phyloP scores from a whole-genome alignment of 768 basidiomycete genomes.

The Calocybe gangraenosa region DNA sequence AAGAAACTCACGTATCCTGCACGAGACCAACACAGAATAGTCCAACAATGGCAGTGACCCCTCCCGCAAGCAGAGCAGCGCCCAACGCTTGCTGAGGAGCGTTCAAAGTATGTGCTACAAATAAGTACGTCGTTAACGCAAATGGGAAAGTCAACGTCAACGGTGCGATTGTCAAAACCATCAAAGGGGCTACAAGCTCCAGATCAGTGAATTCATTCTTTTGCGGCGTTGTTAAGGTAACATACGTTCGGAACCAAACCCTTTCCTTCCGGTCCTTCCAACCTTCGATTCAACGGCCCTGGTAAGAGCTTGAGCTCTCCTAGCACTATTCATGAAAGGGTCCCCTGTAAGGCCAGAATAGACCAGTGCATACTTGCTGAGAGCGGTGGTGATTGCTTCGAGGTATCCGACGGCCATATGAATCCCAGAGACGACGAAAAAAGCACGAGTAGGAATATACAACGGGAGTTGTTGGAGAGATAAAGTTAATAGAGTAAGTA shows the following conservation, averaged over 20 bases:
- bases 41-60: constrained; percentile 77
- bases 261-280: constrained; percentile 36
- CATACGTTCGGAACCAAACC: constrained; percentile 59
- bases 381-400: constrained; percentile 48
- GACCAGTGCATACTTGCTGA: constrained; percentile 59
- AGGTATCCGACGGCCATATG: constrained; percentile 51
- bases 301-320: constrained; percentile 44
- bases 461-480: constrained; percentile 53
- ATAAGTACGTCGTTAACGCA: constrained; percentile 78
- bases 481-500: constrained; percentile 46
- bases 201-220: constrained; percentile 3
- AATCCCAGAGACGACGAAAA: constrained; percentile 40
- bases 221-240: constrained; percentile 8
- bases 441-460: constrained; percentile 43
- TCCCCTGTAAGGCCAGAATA: constrained; percentile 78
- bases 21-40: constrained; percentile 81
- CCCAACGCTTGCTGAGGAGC: constrained; percentile 71
- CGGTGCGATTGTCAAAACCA: constrained; percentile 73
- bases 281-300: constrained; percentile 25
- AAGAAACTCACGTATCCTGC: constrained; percentile 50
- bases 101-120: constrained; percentile 77
- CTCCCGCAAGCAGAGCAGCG: constrained; percentile 73
- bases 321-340: constrained; percentile 55
- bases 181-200: constrained; percentile 50
- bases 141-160: constrained; percentile 80